Evolutionary conservation across 129 eudicot species (phyloP), one percentile per base, ranked within the genome.

Genomic region (Flaveria ramosissima): DNA sequence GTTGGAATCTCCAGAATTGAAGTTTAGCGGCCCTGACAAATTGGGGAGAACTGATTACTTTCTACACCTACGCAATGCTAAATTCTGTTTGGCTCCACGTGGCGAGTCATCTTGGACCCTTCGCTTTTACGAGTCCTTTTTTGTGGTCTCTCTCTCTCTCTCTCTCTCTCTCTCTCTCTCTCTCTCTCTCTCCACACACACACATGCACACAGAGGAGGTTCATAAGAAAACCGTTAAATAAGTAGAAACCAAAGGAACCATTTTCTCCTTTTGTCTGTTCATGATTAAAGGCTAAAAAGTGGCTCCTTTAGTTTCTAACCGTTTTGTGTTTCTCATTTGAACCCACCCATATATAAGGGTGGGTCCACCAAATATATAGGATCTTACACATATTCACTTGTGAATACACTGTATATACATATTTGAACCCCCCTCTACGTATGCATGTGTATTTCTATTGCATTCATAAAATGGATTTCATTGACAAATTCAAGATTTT

Each of bases 51-150:
- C 52, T 51, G 98, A 89, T n/a, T 94, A 94, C 71, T 94, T 94
- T 87, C 77, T 85, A 68, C 98, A 94, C 81, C 87, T 94, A 7
- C 90, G 96, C 21, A 91, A 94, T 86, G 90, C 97, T 63, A 94
- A 87, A 78, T 94, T 91, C 85, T 94, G 97, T 80, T 86, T 94
- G 78, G 97, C 98, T 78, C 98, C 98, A 20, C 97, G 98, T 70
- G 98, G 98, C 68, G 97, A 91, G 62, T 94, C 98, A 3, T 94
- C 98, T n/a, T 94, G 98, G 98, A 94, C 98, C 39, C 98, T 94
- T 79, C 96, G 98, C 64, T 91, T 94, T 70, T 94, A 85, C 8
- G 98, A 94, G 85, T 87, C 98, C 6, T 94, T 94, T 75, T 94
- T 94, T 84, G 98, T 91, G 97, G 97, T 94, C 39, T 68, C 81